These are phyloP conservation scores for Daldinia decipiens DNA, from an alignment of 495 filamentous ascomycete genomes.

Conservation along the genomic window DNA sequence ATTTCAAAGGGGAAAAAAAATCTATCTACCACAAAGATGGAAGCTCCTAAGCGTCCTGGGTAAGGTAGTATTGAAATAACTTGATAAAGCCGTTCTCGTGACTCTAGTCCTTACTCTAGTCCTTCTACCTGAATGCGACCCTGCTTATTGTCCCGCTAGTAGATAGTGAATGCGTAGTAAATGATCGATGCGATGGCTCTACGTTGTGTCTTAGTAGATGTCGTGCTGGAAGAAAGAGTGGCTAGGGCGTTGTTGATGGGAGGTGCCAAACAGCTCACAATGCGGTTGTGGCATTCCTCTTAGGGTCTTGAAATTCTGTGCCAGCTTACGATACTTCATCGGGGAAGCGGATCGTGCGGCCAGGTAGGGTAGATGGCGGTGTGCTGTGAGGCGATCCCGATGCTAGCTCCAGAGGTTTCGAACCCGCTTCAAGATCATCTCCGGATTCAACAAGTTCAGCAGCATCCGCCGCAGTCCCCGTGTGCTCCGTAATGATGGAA, in stretches of 20 bases:
- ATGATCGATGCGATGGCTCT: constrained; percentile 11
- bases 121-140: constrained; percentile 14
- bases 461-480: constrained; percentile 17
- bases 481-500: constrained; percentile 52
- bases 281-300: constrained; percentile 10
- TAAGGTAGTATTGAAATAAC: constrained; percentile 2
- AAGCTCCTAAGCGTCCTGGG: constrained; percentile 14
- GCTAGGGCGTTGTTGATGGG: background rate
- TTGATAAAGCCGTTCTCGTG: constrained; percentile 1
- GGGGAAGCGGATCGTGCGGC: constrained; percentile 57
- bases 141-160: constrained; percentile 25
- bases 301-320: constrained; percentile 9
- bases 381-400: background rate
- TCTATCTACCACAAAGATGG: constrained; percentile 16
- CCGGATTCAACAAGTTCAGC: constrained; percentile 8
- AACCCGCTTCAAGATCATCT: constrained; percentile 12
- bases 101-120: background rate
- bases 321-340: constrained; percentile 47
- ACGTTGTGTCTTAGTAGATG: background rate
- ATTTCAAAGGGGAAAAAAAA: constrained; percentile 2
- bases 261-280: constrained; percentile 30
- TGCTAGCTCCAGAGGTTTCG: background rate
- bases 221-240: background rate
- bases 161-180: constrained; percentile 14
- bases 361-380: constrained; percentile 25